Base-by-base conservation (phyloP, 345 rosid species). In the Melastoma malabathricum region DNA sequence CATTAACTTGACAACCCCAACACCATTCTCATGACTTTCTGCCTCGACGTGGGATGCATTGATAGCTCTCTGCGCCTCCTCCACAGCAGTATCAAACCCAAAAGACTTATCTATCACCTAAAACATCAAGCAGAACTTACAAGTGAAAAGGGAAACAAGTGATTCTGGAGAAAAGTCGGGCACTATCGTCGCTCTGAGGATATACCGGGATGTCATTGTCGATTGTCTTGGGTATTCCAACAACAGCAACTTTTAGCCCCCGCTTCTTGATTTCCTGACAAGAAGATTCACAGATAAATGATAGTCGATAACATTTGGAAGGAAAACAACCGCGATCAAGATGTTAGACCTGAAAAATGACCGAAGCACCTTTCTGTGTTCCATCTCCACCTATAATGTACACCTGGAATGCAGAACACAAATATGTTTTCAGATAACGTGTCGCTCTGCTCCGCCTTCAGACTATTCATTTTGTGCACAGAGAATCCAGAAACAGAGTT, bases 81-180 rank as follows among this genome's bases (percentile, higher is more conserved):
- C 82, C 23, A 78, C 80, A 41, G 77, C 84, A 61, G 80, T 66
- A 51, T 81, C 84, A 57, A 81, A 81, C 50, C 81, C 83, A 45
- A 77, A 75, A 54, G 82, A 75, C 67, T 75, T 89, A 65, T 83
- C 96, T 54, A 86, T 83, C 43, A 74, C 77, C 93, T 83, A 74
- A 44, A 6, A 29, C 38, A 29, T 10, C 8, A 29, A 5, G 9
- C 8, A 29, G 38, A 29, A 29, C 38, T 29, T 29, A 29, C n/a
- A 29, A 5, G 9, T 10, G 38, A 29, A 29, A 6, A 4, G 5
- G 9, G 38, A 29, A 29, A 29, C 38, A 29, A 29, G 9, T 29
- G 38, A 29, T 29, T 29, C 38, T 1, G 9, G 38, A 29, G 5
- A 29, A 29, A 29, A 5, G 38, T 29, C 9, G 5, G 8, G 5